A percentile compares a stretch with the other conserved stretches of the same genome.
Evolutionary conservation across 306 rosid species (phyloP).

Genomic region (Dalbergia cochinchinensis): DNA sequence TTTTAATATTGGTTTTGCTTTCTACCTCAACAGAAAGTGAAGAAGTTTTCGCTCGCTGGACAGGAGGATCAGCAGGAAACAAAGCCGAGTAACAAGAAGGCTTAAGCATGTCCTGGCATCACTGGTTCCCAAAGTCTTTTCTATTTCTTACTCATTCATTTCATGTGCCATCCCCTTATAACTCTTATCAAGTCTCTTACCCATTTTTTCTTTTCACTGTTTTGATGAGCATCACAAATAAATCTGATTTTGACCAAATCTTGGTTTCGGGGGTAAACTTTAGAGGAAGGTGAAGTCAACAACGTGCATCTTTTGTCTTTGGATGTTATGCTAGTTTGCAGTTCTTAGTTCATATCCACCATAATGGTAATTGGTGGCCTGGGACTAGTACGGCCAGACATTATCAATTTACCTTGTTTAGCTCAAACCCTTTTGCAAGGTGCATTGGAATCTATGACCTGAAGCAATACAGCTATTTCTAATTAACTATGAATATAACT

Average conservation of each 20-base stretch:
- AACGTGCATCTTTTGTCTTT: slow-evolving; percentile 9
- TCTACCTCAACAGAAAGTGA: slow-evolving; percentile 78
- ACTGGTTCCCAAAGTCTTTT: not conserved
- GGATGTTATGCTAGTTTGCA: slow-evolving; percentile 11
- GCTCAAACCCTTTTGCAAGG: slow-evolving; percentile 3
- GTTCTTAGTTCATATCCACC: not conserved
- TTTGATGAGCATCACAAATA: slow-evolving; percentile 38
- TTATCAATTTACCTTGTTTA: slow-evolving; percentile 11
- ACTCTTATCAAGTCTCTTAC: not conserved
- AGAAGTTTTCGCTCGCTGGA: slow-evolving; percentile 76
- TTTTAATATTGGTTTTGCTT: slow-evolving; percentile 15
- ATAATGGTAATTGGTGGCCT: not conserved
- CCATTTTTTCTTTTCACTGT: slow-evolving; percentile 11
- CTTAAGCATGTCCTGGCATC: slow-evolving; percentile 50
- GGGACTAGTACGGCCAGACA: not conserved
- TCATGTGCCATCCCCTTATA: not conserved
- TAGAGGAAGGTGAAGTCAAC: slow-evolving; percentile 14
- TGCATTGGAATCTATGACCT: slow-evolving; percentile 23
- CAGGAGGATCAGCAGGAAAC: slow-evolving; percentile 62
- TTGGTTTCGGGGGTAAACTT: slow-evolving; percentile 28
- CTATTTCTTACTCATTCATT: not conserved
- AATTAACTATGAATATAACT: not conserved
- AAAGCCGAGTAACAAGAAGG: slow-evolving; percentile 53
- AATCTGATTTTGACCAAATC: not conserved
- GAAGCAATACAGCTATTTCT: slow-evolving; percentile 27